A percentile compares a stretch with the other conserved stretches of the same genome.
Conservation (phyloP, 441 rosid species). For the Gossypium lobatum region DNA sequence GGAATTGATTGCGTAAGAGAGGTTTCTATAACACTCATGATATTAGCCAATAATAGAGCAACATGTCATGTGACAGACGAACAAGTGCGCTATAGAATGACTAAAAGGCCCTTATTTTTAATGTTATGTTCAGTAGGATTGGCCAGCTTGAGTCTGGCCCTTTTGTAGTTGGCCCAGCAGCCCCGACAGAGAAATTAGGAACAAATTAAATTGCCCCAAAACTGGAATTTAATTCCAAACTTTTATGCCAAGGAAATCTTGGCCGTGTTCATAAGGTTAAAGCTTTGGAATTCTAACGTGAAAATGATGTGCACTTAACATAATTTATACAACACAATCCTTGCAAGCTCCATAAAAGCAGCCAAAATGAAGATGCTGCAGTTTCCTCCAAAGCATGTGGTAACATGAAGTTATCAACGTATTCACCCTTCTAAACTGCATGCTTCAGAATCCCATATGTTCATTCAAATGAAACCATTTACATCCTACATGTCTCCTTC, state of each 20-base stretch:
- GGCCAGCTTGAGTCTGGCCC: background rate
- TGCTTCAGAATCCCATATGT: background rate
- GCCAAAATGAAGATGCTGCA: background rate
- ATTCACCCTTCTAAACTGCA: background rate
- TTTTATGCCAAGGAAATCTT: background rate
- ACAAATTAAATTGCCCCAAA: background rate
- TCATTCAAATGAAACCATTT: background rate
- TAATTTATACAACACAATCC: background rate
- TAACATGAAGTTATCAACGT: background rate
- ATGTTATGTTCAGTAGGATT: background rate
- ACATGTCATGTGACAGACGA: background rate
- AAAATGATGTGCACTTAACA: too few species aligned
- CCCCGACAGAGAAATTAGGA: background rate
- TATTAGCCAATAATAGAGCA: constrained; percentile 4
- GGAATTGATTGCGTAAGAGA: constrained; percentile 7
- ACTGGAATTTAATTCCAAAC: background rate
- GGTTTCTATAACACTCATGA: background rate
- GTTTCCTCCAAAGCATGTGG: background rate
- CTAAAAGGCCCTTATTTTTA: background rate
- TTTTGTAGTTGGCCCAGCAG: background rate
- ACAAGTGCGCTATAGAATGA: background rate
- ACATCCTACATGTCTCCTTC: background rate
- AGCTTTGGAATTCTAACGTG: too few species aligned
- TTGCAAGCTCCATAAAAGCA: background rate
- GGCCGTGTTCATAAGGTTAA: too few species aligned